Base-by-base conservation (phyloP, 108 stramenopile species). In the Cylindrotheca closterium region DNA sequence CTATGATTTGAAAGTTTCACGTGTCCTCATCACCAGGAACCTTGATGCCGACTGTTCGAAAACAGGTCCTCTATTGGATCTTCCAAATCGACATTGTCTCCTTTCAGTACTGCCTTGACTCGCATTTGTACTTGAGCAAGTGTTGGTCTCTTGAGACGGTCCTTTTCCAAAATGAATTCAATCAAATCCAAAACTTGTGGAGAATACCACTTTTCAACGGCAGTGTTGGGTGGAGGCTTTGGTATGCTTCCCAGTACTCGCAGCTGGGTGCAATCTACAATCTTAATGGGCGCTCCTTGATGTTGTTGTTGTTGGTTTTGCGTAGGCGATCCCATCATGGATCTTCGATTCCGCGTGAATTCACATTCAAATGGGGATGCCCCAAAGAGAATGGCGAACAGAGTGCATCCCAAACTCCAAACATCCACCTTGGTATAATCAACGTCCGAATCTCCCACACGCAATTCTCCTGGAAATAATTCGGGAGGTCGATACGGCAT, bases 401-500 rank as follows among this genome's bases (percentile, higher is more conserved):
- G 60, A 0, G 81, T 65, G 65, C 93, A 94, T 8, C 89, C 89
- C 58, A 85, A 74, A 26, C 65, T 71, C 87, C 93, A 94, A n/a
- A 89, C 88, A 72, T 91, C 93, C 1, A 89, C 86, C 18, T 75
- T 82, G 0, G 68, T 81, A 61, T 77, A 88, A 67, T 87, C 86
- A 30, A 86, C 46, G 45, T 68, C 47, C 0, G 51, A 71, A 18
- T 82, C 77, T 23, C 63, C 73, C 1, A 65, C 73, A 25, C 81
- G 70, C 8, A 82, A 27, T n/a, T 80, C 85, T n/a, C 88, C 89
- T 23, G 91, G 85, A 47, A 89, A 89, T 5, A 94, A 63, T 71
- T 94, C 89, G 8, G 93, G 93, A 18, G 93, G 86, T 25, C 93
- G 81, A 73, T 94, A 94, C 2, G 87, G 57, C n/a, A 87, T 71